These are phyloP conservation scores for Pyricularia grisea DNA, from an alignment of 2,329 filamentous ascomycete species.

Conservation along the genomic window DNA sequence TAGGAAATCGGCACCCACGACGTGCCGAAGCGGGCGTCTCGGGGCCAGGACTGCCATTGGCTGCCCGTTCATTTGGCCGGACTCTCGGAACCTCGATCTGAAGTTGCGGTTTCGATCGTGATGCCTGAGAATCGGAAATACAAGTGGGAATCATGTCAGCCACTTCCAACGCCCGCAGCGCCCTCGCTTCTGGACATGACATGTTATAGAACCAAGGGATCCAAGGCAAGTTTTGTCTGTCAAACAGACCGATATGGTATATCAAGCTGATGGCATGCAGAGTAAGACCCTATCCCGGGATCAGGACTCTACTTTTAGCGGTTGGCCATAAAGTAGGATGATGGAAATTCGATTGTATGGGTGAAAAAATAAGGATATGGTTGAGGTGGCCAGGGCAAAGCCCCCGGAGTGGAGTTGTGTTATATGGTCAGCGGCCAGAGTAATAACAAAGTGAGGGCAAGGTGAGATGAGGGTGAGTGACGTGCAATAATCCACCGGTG, in stretches of 20 bases:
- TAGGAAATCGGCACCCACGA: slow-evolving; percentile 24
- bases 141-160: background rate
- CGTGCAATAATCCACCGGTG: background rate
- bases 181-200: background rate
- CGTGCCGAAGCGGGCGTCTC: slow-evolving; percentile 1
- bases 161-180: background rate
- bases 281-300: background rate
- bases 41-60: background rate
- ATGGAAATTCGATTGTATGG: background rate
- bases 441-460: background rate
- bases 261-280: background rate
- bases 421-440: background rate
- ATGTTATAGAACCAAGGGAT: background rate
- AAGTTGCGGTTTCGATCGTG: background rate
- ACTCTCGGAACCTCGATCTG: background rate
- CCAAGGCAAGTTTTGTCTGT: background rate
- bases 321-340: background rate
- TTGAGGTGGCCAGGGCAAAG: background rate
- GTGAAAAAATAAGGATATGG: background rate
- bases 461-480: background rate
- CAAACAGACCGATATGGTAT: background rate
- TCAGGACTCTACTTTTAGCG: background rate
- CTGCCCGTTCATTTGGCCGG: background rate
- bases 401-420: background rate
- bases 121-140: background rate